A percentile compares a stretch with the other conserved stretches of the same genome.
Conservation (phyloP, 2,329 filamentous ascomycete genomes). For the Orbilia ellipsospora region DNA sequence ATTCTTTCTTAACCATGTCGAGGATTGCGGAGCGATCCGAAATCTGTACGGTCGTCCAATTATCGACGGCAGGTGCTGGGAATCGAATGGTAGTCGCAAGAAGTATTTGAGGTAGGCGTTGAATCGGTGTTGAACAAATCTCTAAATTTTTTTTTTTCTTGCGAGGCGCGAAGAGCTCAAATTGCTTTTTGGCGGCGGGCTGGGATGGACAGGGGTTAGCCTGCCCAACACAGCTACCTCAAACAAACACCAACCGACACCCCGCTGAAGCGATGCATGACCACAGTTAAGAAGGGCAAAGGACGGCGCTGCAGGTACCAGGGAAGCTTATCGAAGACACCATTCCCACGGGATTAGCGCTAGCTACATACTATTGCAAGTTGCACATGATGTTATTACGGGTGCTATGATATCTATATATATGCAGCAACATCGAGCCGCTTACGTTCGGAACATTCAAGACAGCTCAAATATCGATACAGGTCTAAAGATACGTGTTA, state of each 20-base stretch:
- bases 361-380: background rate
- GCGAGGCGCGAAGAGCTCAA: constrained; percentile 14
- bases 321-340: background rate
- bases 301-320: constrained; percentile 21
- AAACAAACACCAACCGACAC: background rate
- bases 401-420: background rate
- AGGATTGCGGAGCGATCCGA: constrained; percentile 23
- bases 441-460: background rate
- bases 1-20: constrained; percentile 59
- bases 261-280: constrained; percentile 18
- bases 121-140: constrained; percentile 15
- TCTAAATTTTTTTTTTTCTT: constrained; percentile 43
- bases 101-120: constrained; percentile 11
- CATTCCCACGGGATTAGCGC: background rate
- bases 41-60: constrained; percentile 8
- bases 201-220: background rate
- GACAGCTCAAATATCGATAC: background rate
- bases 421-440: background rate
- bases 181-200: constrained; percentile 37
- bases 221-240: constrained; percentile 17
- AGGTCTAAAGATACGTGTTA: background rate
- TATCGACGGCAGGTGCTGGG: constrained; percentile 15
- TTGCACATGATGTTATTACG: background rate
- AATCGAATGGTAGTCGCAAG: background rate
- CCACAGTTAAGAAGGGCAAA: background rate